Evolutionary conservation across 2,329 filamentous ascomycete genomes (phyloP).

Genomic region (Davidsoniella eucalypti): DNA sequence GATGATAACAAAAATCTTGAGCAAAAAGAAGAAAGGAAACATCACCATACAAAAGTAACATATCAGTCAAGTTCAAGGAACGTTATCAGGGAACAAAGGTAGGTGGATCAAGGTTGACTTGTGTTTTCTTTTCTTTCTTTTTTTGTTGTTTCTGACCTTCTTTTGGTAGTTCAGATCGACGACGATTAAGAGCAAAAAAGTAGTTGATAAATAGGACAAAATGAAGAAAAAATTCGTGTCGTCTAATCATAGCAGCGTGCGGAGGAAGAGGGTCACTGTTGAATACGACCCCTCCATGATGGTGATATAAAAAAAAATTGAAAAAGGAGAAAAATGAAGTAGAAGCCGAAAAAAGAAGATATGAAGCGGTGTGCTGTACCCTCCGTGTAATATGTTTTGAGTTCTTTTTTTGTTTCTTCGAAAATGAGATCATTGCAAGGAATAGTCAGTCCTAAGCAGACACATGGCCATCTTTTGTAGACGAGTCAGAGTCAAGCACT

Average conservation of each 20-base stretch:
- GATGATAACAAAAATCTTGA: no score
- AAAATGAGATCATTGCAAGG: neutral
- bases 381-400: conserved; percentile 8
- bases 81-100: no score
- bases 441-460: neutral
- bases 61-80: neutral
- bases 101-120: no score
- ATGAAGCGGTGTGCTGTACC: conserved; percentile 14
- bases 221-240: conserved; percentile 17
- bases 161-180: no score
- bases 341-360: conserved; percentile 9
- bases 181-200: no score
- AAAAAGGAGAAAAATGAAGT: conserved; percentile 11
- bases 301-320: conserved; percentile 12
- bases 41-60: no score
- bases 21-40: no score
- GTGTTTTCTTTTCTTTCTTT: neutral
- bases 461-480: neutral
- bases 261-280: conserved; percentile 23
- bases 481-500: conserved; percentile 18
- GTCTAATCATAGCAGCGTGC: conserved; percentile 19
- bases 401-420: conserved; percentile 5
- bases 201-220: conserved; percentile 22
- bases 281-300: conserved; percentile 22
- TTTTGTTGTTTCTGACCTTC: no score